Percentiles rank a stretch among this genome's conserved stretches.
phyloP scores from a whole-genome alignment of 163 green algal species.

The Dunaliella salina region DNA sequence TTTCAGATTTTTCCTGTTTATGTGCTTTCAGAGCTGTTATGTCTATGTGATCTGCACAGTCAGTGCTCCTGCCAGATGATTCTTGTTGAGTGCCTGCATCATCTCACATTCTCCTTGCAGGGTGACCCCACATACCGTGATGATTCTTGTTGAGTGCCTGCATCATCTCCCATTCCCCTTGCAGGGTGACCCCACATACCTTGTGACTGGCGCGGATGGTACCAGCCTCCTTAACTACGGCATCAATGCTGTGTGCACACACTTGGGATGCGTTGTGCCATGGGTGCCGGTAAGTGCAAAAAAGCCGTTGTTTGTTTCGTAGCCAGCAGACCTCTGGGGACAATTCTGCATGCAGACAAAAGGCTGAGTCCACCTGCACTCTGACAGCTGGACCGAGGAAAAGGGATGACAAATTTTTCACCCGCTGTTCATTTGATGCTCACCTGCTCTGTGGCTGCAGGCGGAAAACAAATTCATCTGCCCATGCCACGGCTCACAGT shows the following conservation, averaged over 20 bases:
- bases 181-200: slow-evolving; percentile 94
- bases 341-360: background rate
- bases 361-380: background rate
- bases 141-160: too few relatives aligned
- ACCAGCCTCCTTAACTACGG: slow-evolving; percentile 84
- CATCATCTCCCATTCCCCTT: too few relatives aligned
- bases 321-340: background rate
- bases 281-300: slow-evolving; percentile 70
- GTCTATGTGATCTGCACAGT: too few relatives aligned
- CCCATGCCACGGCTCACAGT: slow-evolving; percentile 98
- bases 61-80: too few relatives aligned
- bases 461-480: slow-evolving; percentile 99
- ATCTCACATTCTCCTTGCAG: too few relatives aligned
- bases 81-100: too few relatives aligned
- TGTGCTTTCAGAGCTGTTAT: too few relatives aligned
- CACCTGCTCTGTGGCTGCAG: slow-evolving; percentile 20
- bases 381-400: background rate
- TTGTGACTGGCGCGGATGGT: slow-evolving; percentile 80
- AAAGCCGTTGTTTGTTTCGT: background rate
- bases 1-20: too few relatives aligned
- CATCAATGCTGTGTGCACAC: slow-evolving; percentile 98
- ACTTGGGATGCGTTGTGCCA: slow-evolving; percentile 97
- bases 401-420: background rate
- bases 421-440: background rate
- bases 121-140: slow-evolving; percentile 96